phyloP scores from a whole-genome alignment of 1,139 yeast species.

The Yamadazyma triangularis region DNA sequence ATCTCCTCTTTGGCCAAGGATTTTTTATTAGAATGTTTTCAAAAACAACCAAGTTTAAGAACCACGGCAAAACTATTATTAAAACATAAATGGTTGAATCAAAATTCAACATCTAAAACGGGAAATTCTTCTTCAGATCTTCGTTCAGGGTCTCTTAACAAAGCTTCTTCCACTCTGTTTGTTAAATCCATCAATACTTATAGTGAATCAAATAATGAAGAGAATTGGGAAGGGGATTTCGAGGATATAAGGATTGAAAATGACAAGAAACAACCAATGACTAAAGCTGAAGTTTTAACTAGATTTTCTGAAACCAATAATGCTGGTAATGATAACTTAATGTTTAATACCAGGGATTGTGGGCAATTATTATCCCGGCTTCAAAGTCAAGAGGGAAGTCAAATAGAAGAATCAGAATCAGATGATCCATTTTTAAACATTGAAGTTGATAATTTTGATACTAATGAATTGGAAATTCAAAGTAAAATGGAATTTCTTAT shows the following conservation, averaged over 20 bases:
- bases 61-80: slow-evolving; percentile 52
- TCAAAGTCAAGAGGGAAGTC: slow-evolving; percentile 1
- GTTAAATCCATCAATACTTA: slow-evolving; percentile 21
- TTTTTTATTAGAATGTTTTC: slow-evolving; percentile 73
- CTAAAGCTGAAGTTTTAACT: slow-evolving; percentile 25
- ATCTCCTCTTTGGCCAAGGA: slow-evolving; percentile 53
- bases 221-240: slow-evolving; percentile 36
- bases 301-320: slow-evolving; percentile 27
- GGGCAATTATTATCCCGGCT: neutral
- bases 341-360: neutral
- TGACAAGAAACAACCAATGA: slow-evolving; percentile 3
- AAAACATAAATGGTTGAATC: slow-evolving; percentile 57
- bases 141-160: neutral
- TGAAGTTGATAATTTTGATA: slow-evolving; percentile 39
- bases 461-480: slow-evolving; percentile 41
- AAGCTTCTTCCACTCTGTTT: slow-evolving; percentile 7
- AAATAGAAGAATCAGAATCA: slow-evolving; percentile 16
- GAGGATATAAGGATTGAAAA: slow-evolving; percentile 13
- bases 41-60: slow-evolving; percentile 64
- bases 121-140: neutral
- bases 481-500: slow-evolving; percentile 40
- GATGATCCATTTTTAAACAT: slow-evolving; percentile 38
- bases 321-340: slow-evolving; percentile 5
- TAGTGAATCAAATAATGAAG: slow-evolving; percentile 26
- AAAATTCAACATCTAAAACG: slow-evolving; percentile 1